Conservation (phyloP, 2,329 filamentous ascomycete species). For the Fusarium torulosum region DNA sequence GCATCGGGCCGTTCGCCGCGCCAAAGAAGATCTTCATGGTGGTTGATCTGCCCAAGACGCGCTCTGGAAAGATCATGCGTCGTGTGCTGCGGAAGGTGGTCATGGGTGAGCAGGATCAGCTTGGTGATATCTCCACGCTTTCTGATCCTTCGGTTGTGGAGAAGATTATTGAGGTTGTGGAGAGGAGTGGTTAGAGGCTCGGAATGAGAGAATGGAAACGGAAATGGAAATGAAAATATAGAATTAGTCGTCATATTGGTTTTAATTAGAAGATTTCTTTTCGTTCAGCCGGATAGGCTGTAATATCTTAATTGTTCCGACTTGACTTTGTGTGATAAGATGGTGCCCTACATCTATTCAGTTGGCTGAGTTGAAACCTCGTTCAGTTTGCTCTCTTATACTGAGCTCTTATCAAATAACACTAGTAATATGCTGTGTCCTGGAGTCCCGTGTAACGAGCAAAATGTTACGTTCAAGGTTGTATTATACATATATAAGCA, state of each 20-base stretch:
- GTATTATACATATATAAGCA: too few relatives aligned
- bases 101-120: slow-evolving; percentile 91
- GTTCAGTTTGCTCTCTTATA: too few relatives aligned
- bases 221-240: not conserved
- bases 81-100: slow-evolving; percentile 94
- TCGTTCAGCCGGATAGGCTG: not conserved
- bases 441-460: too few relatives aligned
- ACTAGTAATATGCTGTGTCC: too few relatives aligned
- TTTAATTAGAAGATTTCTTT: not conserved
- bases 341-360: too few relatives aligned
- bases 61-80: slow-evolving; percentile 97
- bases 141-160: slow-evolving; percentile 88
- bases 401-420: too few relatives aligned
- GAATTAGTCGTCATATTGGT: not conserved
- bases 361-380: too few relatives aligned
- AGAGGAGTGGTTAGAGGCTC: not conserved
- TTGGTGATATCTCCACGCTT: slow-evolving; percentile 89
- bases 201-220: not conserved
- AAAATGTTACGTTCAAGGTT: too few relatives aligned
- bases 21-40: slow-evolving; percentile 91
- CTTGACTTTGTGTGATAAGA: too few relatives aligned
- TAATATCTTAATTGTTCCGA: too few relatives aligned
- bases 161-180: slow-evolving; percentile 76
- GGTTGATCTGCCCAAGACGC: slow-evolving; percentile 90
- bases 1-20: slow-evolving; percentile 92